Base-by-base conservation (phyloP, 306 rosid genomes). In the Vachellia collinsii region DNA sequence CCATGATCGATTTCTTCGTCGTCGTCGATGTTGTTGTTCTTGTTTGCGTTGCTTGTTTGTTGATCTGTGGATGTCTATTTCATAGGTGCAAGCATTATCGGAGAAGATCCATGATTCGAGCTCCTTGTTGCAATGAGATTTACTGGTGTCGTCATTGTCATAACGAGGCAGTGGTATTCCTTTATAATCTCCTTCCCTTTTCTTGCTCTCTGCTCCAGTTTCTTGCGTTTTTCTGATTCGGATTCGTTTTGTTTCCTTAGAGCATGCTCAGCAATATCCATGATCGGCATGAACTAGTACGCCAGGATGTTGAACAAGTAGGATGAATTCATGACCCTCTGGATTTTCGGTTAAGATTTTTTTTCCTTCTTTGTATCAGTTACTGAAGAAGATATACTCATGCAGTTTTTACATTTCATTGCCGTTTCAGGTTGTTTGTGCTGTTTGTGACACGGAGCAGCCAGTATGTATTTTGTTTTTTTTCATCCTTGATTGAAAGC, bases 401-500 rank as follows among this genome's bases (percentile, higher is more conserved):
- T 75, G 62, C 43, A 62, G 50, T 29, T 39, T 44, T 76, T 70
- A 41, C 12, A 10, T 69, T 76, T 77, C 77, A 11, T 34, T 85
- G 72, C 48, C 20, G 81, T 84, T 87, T 84, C 94, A 95, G 98
- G 97, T 95, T 75, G 89, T 95, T 83, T 95, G 98, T 81, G 79
- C 96, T 23, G 97, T 91, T 80, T 96, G 99, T 79, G 99, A 93
- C 85, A 89, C 99, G 63, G 99, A 95, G 91, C 99, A 96, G 78
- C 97, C 97, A 54, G 98, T 96, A 66, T 65, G 86, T 85, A 4
- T 34, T 34, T 34, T 63, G n/a, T 13, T 14, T 72, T 56, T 61
- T 70, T 37, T 66, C 25, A 19, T 65, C 2, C 76, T 39, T 59
- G 56, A 48, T 69, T 66, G 54, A 47, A 77, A 75, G 20, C 20